Percentiles rank a stretch among this genome's conserved stretches.
These are phyloP conservation scores for Eucalyptus brandiana DNA, from an alignment of 345 rosid genomes.

Conservation along the genomic window DNA sequence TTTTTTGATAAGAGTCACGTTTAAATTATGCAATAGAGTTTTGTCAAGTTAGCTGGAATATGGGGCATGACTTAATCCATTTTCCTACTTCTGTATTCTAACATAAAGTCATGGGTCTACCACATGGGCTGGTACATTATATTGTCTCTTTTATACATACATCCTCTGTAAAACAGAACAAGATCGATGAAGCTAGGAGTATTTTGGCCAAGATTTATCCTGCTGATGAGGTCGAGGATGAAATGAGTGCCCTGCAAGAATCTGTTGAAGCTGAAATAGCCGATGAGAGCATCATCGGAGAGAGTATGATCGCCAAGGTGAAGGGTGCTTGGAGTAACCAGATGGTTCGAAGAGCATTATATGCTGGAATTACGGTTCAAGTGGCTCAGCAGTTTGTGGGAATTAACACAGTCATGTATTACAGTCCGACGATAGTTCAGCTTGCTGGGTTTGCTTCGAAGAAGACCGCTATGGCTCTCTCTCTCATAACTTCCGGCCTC, in stretches of 20 bases:
- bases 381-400: slow-evolving; percentile 90
- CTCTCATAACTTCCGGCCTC: slow-evolving; percentile 74
- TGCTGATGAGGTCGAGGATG: slow-evolving; percentile 44
- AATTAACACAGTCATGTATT: slow-evolving; percentile 88
- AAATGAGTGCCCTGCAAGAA: slow-evolving; percentile 26
- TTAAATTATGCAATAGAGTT: not conserved
- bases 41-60: not conserved
- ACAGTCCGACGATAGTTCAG: slow-evolving; percentile 77
- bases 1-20: not conserved
- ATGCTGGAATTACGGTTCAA: slow-evolving; percentile 75
- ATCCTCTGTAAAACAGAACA: slow-evolving; percentile 7
- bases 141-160: not conserved
- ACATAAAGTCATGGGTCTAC: not conserved
- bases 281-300: slow-evolving; percentile 35
- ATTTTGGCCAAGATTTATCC: slow-evolving; percentile 61
- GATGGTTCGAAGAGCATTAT: slow-evolving; percentile 55
- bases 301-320: slow-evolving; percentile 24
- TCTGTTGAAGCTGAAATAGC: slow-evolving; percentile 58
- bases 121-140: not conserved
- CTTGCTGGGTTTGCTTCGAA: slow-evolving; percentile 85
- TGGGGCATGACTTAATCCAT: not conserved
- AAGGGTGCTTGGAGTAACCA: slow-evolving; percentile 48
- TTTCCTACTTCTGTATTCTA: not conserved
- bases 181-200: slow-evolving; percentile 40
- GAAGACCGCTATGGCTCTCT: slow-evolving; percentile 65